phyloP scores from a whole-genome alignment of 140 eudicot species.

The Senecio squalidus region DNA sequence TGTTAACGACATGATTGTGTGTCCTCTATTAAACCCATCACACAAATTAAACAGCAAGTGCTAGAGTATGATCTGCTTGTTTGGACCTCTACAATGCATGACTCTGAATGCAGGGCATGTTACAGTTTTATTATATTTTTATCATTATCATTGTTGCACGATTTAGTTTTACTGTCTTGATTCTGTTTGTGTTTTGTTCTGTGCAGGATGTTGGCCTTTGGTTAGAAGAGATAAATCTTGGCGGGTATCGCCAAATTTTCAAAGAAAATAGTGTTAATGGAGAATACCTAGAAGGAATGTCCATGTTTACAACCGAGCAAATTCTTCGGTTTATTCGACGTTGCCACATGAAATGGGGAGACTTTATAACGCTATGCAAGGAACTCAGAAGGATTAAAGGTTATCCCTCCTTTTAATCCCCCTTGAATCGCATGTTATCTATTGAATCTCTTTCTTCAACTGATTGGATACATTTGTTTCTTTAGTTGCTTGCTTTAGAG shows the following conservation, averaged over 20 bases:
- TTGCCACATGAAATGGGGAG: conserved; percentile 99
- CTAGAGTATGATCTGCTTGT: neutral
- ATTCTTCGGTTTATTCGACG: conserved; percentile 88
- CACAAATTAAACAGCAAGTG: neutral
- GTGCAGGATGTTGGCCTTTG: conserved; percentile 94
- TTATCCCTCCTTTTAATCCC: conserved; percentile 14
- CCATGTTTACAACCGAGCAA: conserved; percentile 94
- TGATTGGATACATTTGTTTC: conserved; percentile 3
- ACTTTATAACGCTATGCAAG: conserved; percentile 94
- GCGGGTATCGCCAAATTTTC: conserved; percentile 68
- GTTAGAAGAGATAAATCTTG: conserved; percentile 92
- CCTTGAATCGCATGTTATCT: neutral
- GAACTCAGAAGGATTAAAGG: conserved; percentile 97
- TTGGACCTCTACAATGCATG: neutral
- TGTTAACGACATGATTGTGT: neutral
- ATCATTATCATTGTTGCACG: neutral
- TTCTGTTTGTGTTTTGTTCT: conserved; percentile 3
- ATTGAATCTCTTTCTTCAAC: neutral
- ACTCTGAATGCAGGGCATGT: too few species aligned
- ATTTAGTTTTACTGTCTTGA: neutral
- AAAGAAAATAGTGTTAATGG: conserved; percentile 94
- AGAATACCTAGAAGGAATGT: conserved; percentile 95
- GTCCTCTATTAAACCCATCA: neutral
- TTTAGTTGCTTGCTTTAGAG: conserved; percentile 91
- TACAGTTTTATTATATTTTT: neutral